Base-by-base conservation (phyloP, 1,284 basidiomycete species). In the Cutaneotrichosporon sp. region DNA sequence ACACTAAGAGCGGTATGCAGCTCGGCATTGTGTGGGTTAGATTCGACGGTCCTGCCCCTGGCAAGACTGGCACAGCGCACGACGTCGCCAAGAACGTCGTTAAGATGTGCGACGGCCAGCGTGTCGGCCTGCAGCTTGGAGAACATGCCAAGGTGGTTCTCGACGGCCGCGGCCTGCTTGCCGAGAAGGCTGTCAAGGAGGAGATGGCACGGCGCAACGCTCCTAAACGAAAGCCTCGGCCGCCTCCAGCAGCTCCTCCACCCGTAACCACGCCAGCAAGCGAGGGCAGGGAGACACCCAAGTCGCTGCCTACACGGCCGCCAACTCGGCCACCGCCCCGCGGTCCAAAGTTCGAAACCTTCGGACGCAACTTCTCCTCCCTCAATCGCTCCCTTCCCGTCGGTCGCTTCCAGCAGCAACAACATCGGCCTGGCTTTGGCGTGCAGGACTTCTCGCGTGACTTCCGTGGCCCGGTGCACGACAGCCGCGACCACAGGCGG, bases 21-120 rank as follows among this genome's bases (percentile, higher is more conserved):
- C 79, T 97, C 4, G 92, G 92, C 6, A 83, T 97, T 35, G 84
- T 88, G 47, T 84, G 82, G 67, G 80, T 97, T 63, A 83, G 81
- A 57, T 97, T 81, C 68, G 71, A 68, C 34, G 62, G 58, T 10
- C 72, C 66, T 26, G 56, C 53, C 19, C 54, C 56, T 14, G 64
- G 66, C 9, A 57, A 49, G 16, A 42, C 50, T 11, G 62, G 63
- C 3, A 65, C 64, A 0, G 65, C 65, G 14, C 62, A 78, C 61
- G 72, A 75, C 35, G 66, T 72, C 8, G 77, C 76, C 4, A 51
- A 53, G 26, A 50, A 64, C 17, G 76, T 75, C 9, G 64, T 75
- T 11, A 57, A 52, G 45, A 64, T 61, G 53, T 76, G 69, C 49
- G 69, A 77, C 51, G 76, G 76, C 26, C 66, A 72, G 57, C 67